These are phyloP conservation scores for Trichocladium uniseriatum DNA, from an alignment of 495 filamentous ascomycete species.

Conservation along the genomic window DNA sequence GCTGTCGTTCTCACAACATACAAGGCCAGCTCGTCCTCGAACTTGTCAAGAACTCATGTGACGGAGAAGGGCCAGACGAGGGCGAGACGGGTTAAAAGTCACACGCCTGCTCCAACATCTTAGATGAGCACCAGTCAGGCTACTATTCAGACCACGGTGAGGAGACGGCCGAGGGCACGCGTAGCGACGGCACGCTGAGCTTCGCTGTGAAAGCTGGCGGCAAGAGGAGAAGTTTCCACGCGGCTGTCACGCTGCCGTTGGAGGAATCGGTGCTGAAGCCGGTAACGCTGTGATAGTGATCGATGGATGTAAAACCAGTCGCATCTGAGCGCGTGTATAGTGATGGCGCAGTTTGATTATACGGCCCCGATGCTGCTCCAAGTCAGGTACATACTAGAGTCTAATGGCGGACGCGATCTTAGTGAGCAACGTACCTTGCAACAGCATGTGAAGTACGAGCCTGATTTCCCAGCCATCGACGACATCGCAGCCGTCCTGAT, in stretches of 20 bases:
- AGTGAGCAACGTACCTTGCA: too few relatives aligned
- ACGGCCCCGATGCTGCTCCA: too few relatives aligned
- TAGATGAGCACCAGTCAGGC: conserved; percentile 48
- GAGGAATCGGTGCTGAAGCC: conserved; percentile 28
- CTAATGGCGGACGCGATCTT: too few relatives aligned
- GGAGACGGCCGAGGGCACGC: conserved; percentile 43
- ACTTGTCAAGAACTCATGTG: conserved; percentile 26
- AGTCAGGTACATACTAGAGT: too few relatives aligned
- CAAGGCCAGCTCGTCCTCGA: conserved; percentile 14
- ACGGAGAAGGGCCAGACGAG: conserved; percentile 32
- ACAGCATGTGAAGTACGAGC: too few relatives aligned
- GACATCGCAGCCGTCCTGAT: too few relatives aligned
- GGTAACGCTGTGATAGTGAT: too few relatives aligned
- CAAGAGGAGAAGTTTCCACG: conserved; percentile 39
- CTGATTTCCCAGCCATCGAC: too few relatives aligned
- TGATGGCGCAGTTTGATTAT: too few relatives aligned
- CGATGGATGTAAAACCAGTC: too few relatives aligned
- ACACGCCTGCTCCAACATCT: conserved; percentile 40
- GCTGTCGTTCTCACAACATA: conserved; percentile 32
- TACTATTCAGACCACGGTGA: conserved; percentile 45
- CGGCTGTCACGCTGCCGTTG: conserved; percentile 35
- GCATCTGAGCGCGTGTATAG: too few relatives aligned
- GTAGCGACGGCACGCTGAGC: conserved; percentile 39
- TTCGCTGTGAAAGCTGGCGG: conserved; percentile 38
- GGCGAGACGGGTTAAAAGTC: conserved; percentile 40